Base-by-base conservation (phyloP, 1,139 yeast genomes). In the Zygoascus sp. region DNA sequence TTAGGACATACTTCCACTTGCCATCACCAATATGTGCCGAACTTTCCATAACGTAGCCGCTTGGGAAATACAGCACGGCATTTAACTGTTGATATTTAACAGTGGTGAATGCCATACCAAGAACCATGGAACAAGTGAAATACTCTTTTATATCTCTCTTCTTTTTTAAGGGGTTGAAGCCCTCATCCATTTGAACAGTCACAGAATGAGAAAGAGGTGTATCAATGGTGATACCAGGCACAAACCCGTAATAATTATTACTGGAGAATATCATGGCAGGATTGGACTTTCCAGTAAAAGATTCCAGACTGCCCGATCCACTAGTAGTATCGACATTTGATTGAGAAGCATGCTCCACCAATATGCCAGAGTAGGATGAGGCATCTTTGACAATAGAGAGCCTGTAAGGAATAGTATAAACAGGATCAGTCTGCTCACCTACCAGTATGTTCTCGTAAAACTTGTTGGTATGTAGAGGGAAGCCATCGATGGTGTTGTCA, bases 41-140 rank as follows among this genome's bases (percentile, higher is more conserved):
- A 22, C 25, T 10, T 3, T 10, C n/a, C 3, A 25, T 10, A 25
- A 3, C 28, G n/a, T 25, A 25, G 4, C 28, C 28, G 3, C 7
- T 7, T 3, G 28, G 28, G 28, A 25, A 25, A 3, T 10, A 3
- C 28, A 25, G 28, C n/a, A 25, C 28, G 28, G 9, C 28, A 22
- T 81, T 66, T 8, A 15, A 10, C 0, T 92, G 94, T 51, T 75
- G 69, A 59, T 83, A 83, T 21, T 80, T 65, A 20, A 77, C 82
- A 16, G 84, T 76, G 5, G 77, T 74, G 56, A 81, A 77, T 17
- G 90, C 94, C 83, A 81, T 81, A 53, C 92, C 92, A 62, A 79
- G 84, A 25, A 72, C 76, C 36, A 76, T 48, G 5, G 79, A 77
- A 34, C 60, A 49, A 20, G 42, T 47, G 20, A 65, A 7, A 25